Percentiles rank a stretch among this genome's conserved stretches.
phyloP scores from a whole-genome alignment of 2,329 filamentous ascomycete genomes.

The Aspergillus sp. region DNA sequence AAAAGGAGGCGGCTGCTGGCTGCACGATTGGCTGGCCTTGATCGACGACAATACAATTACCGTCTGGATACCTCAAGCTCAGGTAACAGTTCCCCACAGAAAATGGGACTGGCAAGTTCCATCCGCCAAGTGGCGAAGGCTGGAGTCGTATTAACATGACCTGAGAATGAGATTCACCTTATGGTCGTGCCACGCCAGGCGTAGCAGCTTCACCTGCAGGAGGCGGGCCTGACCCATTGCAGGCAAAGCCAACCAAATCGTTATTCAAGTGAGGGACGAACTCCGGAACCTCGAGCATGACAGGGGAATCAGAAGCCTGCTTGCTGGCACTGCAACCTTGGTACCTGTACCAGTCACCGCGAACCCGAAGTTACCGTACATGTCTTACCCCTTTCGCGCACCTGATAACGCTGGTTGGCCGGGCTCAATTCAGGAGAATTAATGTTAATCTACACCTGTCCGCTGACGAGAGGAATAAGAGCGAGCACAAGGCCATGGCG shows the following conservation, averaged over 20 bases:
- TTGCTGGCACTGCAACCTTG: no score
- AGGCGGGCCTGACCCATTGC: neutral
- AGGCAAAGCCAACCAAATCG: neutral
- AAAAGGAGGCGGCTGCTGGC: slow-evolving; percentile 9
- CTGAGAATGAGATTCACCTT: neutral
- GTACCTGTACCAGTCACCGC: slow-evolving; percentile 1
- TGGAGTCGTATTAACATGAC: neutral
- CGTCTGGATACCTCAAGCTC: slow-evolving; percentile 5
- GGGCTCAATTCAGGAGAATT: slow-evolving; percentile 16
- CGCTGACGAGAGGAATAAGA: neutral
- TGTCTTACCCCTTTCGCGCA: slow-evolving; percentile 18
- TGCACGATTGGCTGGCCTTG: slow-evolving; percentile 10
- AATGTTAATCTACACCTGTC: neutral
- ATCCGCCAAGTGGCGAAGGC: neutral
- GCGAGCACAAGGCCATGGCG: neutral
- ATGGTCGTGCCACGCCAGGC: neutral
- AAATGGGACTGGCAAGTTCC: neutral
- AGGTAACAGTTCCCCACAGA: neutral
- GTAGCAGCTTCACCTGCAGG: neutral
- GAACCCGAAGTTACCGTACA: slow-evolving; percentile 6
- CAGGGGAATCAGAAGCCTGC: neutral
- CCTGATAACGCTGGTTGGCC: slow-evolving; percentile 17
- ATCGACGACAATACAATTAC: slow-evolving; percentile 10
- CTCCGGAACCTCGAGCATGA: neutral
- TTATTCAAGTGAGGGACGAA: neutral